Evolutionary conservation across 495 filamentous ascomycete genomes (phyloP).

Genomic region (Trichoderma erinaceum): DNA sequence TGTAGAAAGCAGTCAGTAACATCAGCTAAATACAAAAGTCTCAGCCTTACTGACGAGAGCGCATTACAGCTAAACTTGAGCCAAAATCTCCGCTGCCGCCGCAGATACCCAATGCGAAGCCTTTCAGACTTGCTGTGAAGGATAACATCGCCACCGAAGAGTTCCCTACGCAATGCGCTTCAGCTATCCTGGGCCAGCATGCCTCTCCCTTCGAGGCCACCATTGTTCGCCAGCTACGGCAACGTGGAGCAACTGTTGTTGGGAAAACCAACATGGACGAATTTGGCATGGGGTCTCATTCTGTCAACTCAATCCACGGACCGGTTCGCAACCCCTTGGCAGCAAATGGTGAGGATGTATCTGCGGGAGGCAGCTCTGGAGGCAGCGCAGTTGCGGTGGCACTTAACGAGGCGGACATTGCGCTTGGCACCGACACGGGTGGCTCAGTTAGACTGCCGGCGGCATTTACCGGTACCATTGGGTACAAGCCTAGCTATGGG

Average conservation of each 20-base stretch:
- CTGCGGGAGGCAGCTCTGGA: constrained; percentile 88
- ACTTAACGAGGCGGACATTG: constrained; percentile 61
- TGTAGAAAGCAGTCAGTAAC: constrained; percentile 2
- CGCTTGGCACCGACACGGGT: constrained; percentile 91
- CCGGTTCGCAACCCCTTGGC: constrained; percentile 46
- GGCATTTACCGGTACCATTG: constrained; percentile 79
- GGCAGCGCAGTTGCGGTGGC: constrained; percentile 87
- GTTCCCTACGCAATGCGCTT: constrained; percentile 74
- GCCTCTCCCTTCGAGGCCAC: constrained; percentile 77
- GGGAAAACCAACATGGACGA: constrained; percentile 94
- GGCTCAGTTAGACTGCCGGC: constrained; percentile 89
- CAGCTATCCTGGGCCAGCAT: constrained; percentile 63
- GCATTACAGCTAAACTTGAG: not conserved
- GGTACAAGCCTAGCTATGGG: constrained; percentile 80
- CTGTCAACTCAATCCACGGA: constrained; percentile 66
- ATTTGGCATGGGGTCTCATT: constrained; percentile 97
- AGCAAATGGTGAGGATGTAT: constrained; percentile 38
- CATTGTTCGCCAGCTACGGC: constrained; percentile 59
- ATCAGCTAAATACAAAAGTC: not conserved
- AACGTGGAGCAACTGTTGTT: constrained; percentile 57
- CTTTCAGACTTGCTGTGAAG: constrained; percentile 62
- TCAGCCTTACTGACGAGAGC: not conserved
- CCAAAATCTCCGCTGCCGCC: not conserved
- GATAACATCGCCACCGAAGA: constrained; percentile 79
- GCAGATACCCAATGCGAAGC: not conserved